phyloP scores from a whole-genome alignment of 768 basidiomycete genomes.

The Pisolithus albus region DNA sequence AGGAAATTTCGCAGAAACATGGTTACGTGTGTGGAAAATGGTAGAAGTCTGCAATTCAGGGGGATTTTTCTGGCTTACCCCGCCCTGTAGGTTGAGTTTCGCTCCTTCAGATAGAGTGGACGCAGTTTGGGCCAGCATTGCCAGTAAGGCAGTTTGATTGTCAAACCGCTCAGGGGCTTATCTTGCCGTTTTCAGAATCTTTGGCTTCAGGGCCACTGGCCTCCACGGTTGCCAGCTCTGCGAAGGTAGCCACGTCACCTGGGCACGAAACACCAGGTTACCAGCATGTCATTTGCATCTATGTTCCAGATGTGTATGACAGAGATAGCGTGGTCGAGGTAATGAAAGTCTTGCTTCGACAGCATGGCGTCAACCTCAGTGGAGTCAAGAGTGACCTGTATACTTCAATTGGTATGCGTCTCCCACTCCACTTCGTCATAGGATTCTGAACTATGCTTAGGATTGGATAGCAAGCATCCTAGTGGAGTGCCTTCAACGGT shows the following conservation, averaged over 20 bases:
- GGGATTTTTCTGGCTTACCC: neutral
- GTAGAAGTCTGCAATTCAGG: conserved; percentile 25
- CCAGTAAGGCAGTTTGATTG: conserved; percentile 36
- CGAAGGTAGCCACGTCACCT: conserved; percentile 65
- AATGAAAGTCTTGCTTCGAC: conserved; percentile 59
- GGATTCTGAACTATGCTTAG: conserved; percentile 25
- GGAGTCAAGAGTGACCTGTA: conserved; percentile 72
- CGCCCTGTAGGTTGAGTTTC: conserved; percentile 55
- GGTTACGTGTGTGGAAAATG: conserved; percentile 63
- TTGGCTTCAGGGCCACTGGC: conserved; percentile 57
- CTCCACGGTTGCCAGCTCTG: conserved; percentile 45
- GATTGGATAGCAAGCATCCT: conserved; percentile 70
- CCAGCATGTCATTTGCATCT: conserved; percentile 66
- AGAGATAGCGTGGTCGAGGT: conserved; percentile 54
- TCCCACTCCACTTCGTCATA: neutral
- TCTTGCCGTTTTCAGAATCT: conserved; percentile 38
- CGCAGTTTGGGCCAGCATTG: conserved; percentile 52
- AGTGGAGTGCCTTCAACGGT: conserved; percentile 71
- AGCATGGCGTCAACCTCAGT: conserved; percentile 57
- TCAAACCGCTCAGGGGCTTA: neutral
- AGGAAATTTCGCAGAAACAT: conserved; percentile 50
- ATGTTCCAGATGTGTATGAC: conserved; percentile 66
- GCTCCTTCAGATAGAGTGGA: conserved; percentile 57
- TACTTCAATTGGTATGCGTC: conserved; percentile 45
- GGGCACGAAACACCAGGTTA: conserved; percentile 39